These are phyloP conservation scores for Candida andamanensis DNA, from an alignment of 805 yeast species.

Conservation along the genomic window DNA sequence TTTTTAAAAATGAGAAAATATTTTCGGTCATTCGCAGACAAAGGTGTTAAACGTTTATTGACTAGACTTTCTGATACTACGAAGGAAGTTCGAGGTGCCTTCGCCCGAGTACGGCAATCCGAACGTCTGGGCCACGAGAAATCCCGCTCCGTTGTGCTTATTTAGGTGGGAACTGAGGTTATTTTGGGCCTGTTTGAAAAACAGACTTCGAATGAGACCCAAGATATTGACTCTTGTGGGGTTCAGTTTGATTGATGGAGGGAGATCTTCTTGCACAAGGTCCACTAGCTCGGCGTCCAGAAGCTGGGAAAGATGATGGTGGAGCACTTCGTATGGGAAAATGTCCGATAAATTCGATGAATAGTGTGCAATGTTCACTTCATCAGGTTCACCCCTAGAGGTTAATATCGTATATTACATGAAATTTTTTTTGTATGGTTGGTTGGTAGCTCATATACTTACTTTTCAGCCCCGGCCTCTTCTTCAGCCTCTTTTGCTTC, in stretches of 20 bases:
- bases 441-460: conserved; percentile 3
- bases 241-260: conserved; percentile 31
- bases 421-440: too few relatives aligned
- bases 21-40: too few relatives aligned
- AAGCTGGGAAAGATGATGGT: conserved; percentile 25
- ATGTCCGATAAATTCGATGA: conserved; percentile 25
- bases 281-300: conserved; percentile 27
- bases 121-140: conserved; percentile 43
- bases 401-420: too few relatives aligned
- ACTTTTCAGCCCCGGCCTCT: not conserved
- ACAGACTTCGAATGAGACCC: conserved; percentile 43
- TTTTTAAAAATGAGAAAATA: too few relatives aligned
- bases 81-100: conserved; percentile 47
- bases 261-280: conserved; percentile 32
- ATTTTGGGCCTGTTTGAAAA: conserved; percentile 39
- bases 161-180: conserved; percentile 40
- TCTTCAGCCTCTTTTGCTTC: not conserved
- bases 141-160: conserved; percentile 41
- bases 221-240: conserved; percentile 33
- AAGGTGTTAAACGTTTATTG: conserved; percentile 6
- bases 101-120: conserved; percentile 50
- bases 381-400: conserved; percentile 1
- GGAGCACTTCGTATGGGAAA: conserved; percentile 25
- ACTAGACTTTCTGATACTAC: conserved; percentile 32
- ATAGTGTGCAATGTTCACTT: too few relatives aligned